Percentiles rank a stretch among this genome's conserved stretches.
Evolutionary conservation across 805 yeast species (phyloP).

Genomic region (Kodamaea nitidulidarum): DNA sequence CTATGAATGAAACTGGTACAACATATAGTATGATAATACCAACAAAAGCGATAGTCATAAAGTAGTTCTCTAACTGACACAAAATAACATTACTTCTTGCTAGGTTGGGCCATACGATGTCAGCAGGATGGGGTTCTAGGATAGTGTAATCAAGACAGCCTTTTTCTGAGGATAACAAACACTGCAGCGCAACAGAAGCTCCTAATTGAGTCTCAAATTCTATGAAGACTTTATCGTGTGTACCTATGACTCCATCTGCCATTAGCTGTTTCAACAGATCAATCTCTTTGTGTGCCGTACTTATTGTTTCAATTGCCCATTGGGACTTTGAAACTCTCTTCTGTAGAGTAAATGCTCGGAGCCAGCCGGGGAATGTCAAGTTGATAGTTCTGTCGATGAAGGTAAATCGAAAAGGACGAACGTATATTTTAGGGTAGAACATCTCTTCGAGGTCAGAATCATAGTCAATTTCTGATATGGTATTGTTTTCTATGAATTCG

Average conservation of each 20-base stretch:
- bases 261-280: constrained; percentile 14
- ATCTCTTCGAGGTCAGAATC: constrained; percentile 2
- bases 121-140: constrained; percentile 58
- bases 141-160: constrained; percentile 42
- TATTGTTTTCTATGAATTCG: constrained; percentile 1
- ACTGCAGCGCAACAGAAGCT: constrained; percentile 63
- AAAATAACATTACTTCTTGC: constrained; percentile 33
- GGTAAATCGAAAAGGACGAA: constrained; percentile 19
- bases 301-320: constrained; percentile 27
- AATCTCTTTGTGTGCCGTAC: constrained; percentile 12
- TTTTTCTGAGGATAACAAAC: constrained; percentile 42
- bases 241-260: constrained; percentile 4
- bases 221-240: constrained; percentile 51
- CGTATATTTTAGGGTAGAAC: constrained; percentile 35
- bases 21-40: constrained; percentile 61
- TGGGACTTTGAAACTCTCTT: constrained; percentile 17
- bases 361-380: constrained; percentile 27
- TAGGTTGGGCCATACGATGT: constrained; percentile 69
- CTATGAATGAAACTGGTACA: constrained; percentile 77
- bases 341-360: constrained; percentile 23
- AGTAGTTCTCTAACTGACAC: constrained; percentile 33
- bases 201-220: constrained; percentile 54
- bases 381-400: constrained; percentile 16
- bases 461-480: neutral
- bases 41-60: constrained; percentile 45